Conservation (phyloP, 371 early-diverging fungal species). For the Umbelopsis sp. region DNA sequence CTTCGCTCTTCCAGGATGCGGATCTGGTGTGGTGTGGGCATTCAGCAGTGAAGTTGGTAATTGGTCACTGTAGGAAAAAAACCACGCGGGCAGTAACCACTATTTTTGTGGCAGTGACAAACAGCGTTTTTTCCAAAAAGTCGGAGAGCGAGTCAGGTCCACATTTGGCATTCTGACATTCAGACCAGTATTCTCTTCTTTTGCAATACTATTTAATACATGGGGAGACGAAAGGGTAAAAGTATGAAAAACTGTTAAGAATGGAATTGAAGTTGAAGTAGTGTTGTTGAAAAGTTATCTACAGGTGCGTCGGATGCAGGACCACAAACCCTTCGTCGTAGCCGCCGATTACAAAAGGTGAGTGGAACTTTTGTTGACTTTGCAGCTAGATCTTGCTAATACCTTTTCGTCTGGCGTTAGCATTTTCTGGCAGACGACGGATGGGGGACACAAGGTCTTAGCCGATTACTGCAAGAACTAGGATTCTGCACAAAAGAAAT, state of each 20-base stretch:
- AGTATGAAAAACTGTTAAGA: not conserved
- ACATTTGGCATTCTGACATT: conserved; percentile 1
- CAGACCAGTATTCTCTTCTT: not conserved
- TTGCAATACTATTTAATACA: not conserved
- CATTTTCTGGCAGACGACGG: conserved; percentile 16
- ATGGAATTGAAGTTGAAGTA: not conserved
- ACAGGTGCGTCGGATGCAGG: conserved; percentile 13
- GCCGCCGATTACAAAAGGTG: conserved; percentile 15
- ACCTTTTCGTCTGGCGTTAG: not conserved
- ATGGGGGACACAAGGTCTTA: conserved; percentile 8
- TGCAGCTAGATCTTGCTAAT: not conserved
- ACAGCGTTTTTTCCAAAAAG: not conserved
- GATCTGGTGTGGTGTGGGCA: conserved; percentile 1
- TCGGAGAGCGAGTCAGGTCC: not conserved
- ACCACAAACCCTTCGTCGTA: conserved; percentile 13
- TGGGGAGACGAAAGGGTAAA: conserved; percentile 20
- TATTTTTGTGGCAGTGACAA: not conserved
- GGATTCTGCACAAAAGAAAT: conserved; percentile 73
- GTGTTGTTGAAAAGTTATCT: not conserved
- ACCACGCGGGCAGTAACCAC: not conserved
- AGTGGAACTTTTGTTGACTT: not conserved
- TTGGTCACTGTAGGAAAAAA: not conserved
- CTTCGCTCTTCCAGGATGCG: conserved; percentile 5
- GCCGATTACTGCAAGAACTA: conserved; percentile 35
- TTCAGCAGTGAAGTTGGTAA: not conserved